Evolutionary conservation across 2,329 filamentous ascomycete species (phyloP), one percentile per base, ranked within the genome.

Genomic region (Orbilia ellipsospora): DNA sequence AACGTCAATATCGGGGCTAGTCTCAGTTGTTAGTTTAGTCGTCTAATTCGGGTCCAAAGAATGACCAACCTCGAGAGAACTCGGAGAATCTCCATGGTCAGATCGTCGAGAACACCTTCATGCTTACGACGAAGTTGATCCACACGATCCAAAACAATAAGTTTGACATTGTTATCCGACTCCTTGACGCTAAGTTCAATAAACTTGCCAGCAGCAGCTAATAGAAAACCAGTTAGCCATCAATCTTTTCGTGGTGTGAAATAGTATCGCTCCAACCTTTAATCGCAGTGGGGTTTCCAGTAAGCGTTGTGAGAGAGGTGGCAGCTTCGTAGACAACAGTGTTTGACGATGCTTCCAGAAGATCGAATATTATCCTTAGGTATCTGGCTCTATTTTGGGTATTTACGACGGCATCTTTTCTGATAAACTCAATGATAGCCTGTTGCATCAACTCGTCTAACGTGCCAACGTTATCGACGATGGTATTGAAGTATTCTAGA

Each of bases 281-380:
- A 73, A 99, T 94, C 16, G 95, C 95, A 12, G 99, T 95, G 0
- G 95, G 94, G 84, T 99, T 99, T 83, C 89, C 96, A 18, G 95
- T 99, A 63, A 99, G 88, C 0, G 94, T 90, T 5, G 94, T 98
- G 68, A 99, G 87, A 12, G 94, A 97, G 0, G 94, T 97, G 4
- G 95, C 95, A 73, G 95, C 95, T 84, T 99, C 95, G 82, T 99
- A 99, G 28, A 98, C 91, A 51, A 99, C 95, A 1, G 95, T 99
- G 23, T 94, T 96, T 60, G 94, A 91, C 75, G 90, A 90, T 36
- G 95, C 94, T 83, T 99, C 95, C 64, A 99, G 87, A 16, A 99
- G 88, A 82, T 99, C 95, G 81, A 99, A 98, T 80, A 99, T 99
- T 77, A 99, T 86, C 77, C 95, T 88, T 78, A 99, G 84, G 83